Evolutionary conservation across 2,329 filamentous ascomycete genomes (phyloP), one percentile per base, ranked within the genome.

Genomic region (Metarhizium humberi): DNA sequence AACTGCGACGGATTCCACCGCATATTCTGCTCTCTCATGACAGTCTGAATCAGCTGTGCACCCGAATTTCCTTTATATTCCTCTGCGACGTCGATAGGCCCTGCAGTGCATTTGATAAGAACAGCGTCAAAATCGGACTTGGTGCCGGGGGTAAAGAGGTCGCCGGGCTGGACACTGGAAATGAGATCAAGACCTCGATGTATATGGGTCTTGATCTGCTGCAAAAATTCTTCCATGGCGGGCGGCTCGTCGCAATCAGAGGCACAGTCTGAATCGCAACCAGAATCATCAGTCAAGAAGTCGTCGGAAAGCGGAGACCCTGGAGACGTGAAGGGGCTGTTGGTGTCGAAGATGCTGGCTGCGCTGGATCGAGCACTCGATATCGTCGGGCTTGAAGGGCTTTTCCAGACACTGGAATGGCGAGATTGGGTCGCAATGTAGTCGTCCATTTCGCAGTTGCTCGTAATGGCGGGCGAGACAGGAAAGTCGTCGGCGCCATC

Each of bases 1-100:
- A 63, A 63, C 30, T 56, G 60, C 29, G 48, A 50, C 6, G 56
- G 42, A 18, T 63, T 55, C 61, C 61, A 63, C 4, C 58, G 57
- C 61, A 63, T 63, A 49, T 52, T 54, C 42, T 51, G 42, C 40
- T 63, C 60, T 29, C 55, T 53, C 60, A 62, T 63, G 29, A 62
- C 56, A 18, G 50, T 53, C 48, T 57, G 51, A 32, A 62, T 56
- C 11, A 56, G 50, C 13, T 54, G 47, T 2, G 54, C 57, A 47
- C 58, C 50, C 32, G 56, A 48, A 51, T 47, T 34, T 59, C 56
- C 6, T 56, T 47, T 3, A 50, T 52, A 34, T 34, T 34, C 10
- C 32, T 11, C 10, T 34, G 6, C 32, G 7, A 34, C 32, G 32
- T 34, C 32, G 32, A 34, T 11, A 7, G 32, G 32, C 10, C 6